phyloP scores from a whole-genome alignment of 2,329 filamentous ascomycete species.

The Shiraia sp. region DNA sequence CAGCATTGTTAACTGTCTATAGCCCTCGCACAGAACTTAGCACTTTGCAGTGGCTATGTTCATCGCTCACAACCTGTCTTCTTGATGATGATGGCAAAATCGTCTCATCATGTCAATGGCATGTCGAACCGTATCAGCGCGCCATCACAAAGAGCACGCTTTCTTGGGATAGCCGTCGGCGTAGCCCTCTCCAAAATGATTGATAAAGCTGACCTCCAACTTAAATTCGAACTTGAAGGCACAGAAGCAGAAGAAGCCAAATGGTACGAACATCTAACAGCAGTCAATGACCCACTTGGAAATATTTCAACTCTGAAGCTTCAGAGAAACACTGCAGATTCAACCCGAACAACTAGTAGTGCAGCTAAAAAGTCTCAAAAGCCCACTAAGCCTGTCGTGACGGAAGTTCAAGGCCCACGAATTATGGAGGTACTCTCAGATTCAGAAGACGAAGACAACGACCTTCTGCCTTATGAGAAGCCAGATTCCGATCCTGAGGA shows the following conservation, averaged over 20 bases:
- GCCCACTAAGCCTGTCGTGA: constrained; percentile 15
- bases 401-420: constrained; percentile 45
- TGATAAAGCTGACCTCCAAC: constrained; percentile 68
- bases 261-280: constrained; percentile 72
- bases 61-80: constrained; percentile 67
- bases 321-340: no score
- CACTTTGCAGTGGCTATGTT: constrained; percentile 77
- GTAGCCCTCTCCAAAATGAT: constrained; percentile 69
- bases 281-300: constrained; percentile 66
- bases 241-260: constrained; percentile 71
- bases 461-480: constrained; percentile 78
- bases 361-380: constrained; percentile 1
- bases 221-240: constrained; percentile 86
- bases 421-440: constrained; percentile 60
- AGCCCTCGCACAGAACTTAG: constrained; percentile 79
- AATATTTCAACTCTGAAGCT: constrained; percentile 20
- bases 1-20: constrained; percentile 20
- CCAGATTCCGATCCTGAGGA: constrained; percentile 88
- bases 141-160: constrained; percentile 73
- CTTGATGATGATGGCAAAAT: constrained; percentile 70
- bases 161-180: constrained; percentile 87
- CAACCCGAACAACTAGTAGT: no score
- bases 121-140: constrained; percentile 85
- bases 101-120: constrained; percentile 72
- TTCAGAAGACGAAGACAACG: constrained; percentile 56